Conservation (phyloP, 2,329 filamentous ascomycete species). For the Colletotrichum sp. region DNA sequence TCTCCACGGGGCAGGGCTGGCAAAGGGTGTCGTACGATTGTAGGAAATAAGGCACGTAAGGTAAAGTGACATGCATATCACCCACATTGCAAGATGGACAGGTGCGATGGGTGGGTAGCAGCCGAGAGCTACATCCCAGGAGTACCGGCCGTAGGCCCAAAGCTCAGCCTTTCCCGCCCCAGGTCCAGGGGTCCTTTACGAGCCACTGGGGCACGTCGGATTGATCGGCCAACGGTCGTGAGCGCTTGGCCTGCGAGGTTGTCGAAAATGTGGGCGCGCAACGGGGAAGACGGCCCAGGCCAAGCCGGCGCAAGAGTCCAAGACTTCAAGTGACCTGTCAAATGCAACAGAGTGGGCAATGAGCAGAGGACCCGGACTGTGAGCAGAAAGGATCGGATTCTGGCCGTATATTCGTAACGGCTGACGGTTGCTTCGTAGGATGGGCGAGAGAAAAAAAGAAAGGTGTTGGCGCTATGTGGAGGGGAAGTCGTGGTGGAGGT, state of each 20-base stretch:
- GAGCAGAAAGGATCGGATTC: not conserved
- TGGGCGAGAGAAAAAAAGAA: constrained; percentile 6
- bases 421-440: not conserved
- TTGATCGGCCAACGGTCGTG: not conserved
- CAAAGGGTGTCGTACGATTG: not conserved
- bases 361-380: not conserved
- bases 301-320: not conserved
- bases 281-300: not conserved
- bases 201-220: not conserved
- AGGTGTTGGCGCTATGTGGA: not conserved
- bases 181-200: not conserved
- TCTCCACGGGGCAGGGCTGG: not conserved
- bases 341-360: not conserved
- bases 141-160: not conserved
- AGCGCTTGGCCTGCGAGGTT: not conserved
- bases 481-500: not conserved
- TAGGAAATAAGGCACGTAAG: not conserved
- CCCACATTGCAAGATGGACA: not conserved
- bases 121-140: not conserved
- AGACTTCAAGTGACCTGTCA: constrained; percentile 1
- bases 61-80: not conserved
- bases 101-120: not conserved
- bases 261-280: not conserved
- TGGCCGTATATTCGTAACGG: not conserved
- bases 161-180: not conserved